phyloP scores from a whole-genome alignment of 805 yeast genomes.

The Lipomyces orientalis region DNA sequence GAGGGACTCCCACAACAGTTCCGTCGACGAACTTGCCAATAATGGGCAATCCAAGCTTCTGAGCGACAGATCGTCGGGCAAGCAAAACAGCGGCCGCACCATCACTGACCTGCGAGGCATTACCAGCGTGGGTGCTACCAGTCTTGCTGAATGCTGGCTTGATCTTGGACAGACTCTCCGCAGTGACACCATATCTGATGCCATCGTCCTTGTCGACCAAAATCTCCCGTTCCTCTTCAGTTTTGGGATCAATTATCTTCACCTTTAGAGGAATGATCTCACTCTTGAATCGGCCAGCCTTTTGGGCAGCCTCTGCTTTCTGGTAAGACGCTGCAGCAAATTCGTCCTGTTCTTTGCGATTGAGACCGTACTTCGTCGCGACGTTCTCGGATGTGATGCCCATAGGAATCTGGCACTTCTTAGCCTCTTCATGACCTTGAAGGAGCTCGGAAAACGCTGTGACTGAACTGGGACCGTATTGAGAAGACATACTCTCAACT shows the following conservation, averaged over 20 bases:
- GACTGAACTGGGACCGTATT: constrained; percentile 41
- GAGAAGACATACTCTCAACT: constrained; percentile 87
- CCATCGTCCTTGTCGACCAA: constrained; percentile 80
- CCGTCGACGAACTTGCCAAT: constrained; percentile 81
- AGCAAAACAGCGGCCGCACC: constrained; percentile 92
- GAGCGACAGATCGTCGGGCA: constrained; percentile 85
- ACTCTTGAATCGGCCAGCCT: constrained; percentile 75
- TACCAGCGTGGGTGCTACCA: constrained; percentile 94
- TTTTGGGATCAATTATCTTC: constrained; percentile 60
- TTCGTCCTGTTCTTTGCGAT: constrained; percentile 78
- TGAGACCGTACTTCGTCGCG: constrained; percentile 65
- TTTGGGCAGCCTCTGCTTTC: constrained; percentile 80
- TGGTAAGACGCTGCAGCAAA: constrained; percentile 87
- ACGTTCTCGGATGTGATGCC: constrained; percentile 95
- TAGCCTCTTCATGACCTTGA: constrained; percentile 46
- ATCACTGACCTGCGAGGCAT: constrained; percentile 93
- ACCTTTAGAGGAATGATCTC: constrained; percentile 85
- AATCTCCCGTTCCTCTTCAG: constrained; percentile 61
- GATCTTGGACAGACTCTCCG: constrained; percentile 72
- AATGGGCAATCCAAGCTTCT: constrained; percentile 69
- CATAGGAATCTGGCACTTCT: constrained; percentile 89
- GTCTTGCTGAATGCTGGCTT: constrained; percentile 85
- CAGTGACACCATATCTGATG: constrained; percentile 84
- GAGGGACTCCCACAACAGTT: constrained; percentile 90
- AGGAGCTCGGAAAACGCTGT: constrained; percentile 63